Base-by-base conservation (phyloP, 306 rosid species). In the Ceratonia siliqua region DNA sequence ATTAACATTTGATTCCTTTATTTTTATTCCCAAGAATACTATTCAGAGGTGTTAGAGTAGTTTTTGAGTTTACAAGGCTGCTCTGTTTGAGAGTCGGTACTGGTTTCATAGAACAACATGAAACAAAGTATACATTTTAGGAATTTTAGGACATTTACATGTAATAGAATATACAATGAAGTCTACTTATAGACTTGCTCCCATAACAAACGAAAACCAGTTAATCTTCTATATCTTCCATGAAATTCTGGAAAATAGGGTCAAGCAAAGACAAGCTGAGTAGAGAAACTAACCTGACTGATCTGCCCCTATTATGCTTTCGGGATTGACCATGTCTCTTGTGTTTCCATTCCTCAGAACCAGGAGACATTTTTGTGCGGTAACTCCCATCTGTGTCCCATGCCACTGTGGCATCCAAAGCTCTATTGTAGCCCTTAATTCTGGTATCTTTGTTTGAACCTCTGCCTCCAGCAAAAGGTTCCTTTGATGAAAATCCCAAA, bases 301-400 rank as follows among this genome's bases (percentile, higher is more conserved):
- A 81, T 83, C 92, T 84, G 80, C 75, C 83, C 91, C 92, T 75
- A 81, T 81, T 90, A 83, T 82, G 77, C 85, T 79, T 83, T 27
- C 92, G 96, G 65, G 96, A 92, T 71, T 57, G 91, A 73, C 88
- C 89, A 45, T n/a, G 82, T 52, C 81, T 78, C 76, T 74, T 88
- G 13, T 78, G 81, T 78, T 83, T 81, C 97, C 97, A 80, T 72
- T 85, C 96, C 74, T 90, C 91, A 38, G 81, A 81, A 68, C 89
- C 89, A 70, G 94, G 97, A 79, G 98, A 94, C 84, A 86, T 86
- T 78, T 82, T 84, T 46, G 81, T 82, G 79, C 59, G 15, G 54
- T 88, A 87, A 83, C 78, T 82, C 77, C 54, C 90, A 77, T 88
- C 97, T 10, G 46, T 82, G 24, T 92, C 92, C 90, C 90, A 88